A percentile compares a stretch with the other conserved stretches of the same genome.
Conservation (phyloP, 2,329 filamentous ascomycete species). For the Scortechinia acanthostroma region DNA sequence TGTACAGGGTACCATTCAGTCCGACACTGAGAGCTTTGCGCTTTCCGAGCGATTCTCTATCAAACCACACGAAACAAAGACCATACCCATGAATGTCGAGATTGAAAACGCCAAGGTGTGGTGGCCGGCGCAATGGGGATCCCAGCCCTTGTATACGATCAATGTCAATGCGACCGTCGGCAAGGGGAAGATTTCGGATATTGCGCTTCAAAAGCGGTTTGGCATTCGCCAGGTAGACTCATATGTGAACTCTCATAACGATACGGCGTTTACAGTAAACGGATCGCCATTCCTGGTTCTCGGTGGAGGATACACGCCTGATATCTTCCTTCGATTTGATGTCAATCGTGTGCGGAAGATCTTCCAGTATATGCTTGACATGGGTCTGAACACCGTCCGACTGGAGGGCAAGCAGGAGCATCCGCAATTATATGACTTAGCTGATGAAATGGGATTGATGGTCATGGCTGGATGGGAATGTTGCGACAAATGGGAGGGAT, state of each 20-base stretch:
- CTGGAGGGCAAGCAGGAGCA: constrained; percentile 62
- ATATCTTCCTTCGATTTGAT: constrained; percentile 55
- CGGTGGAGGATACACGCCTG: constrained; percentile 51
- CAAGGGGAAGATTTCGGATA: constrained; percentile 2
- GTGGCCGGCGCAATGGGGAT: constrained; percentile 56
- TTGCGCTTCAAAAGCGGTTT: constrained; percentile 26
- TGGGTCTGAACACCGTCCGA: constrained; percentile 56
- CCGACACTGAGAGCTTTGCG: constrained; percentile 15
- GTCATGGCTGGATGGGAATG: constrained; percentile 59
- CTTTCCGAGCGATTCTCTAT: constrained; percentile 26
- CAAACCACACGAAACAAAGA: constrained; percentile 25
- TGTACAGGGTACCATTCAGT: constrained; percentile 10
- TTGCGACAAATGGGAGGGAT: constrained; percentile 63
- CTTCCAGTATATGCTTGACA: constrained; percentile 44
- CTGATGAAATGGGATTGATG: constrained; percentile 53
- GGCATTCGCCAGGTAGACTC: constrained; percentile 47
- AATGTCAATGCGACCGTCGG: constrained; percentile 10
- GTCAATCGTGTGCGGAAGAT: constrained; percentile 34
- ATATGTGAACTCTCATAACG: constrained; percentile 38
- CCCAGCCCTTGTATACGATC: constrained; percentile 39
- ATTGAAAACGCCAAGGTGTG: constrained; percentile 40
- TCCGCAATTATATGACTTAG: constrained; percentile 47
- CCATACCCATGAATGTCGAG: constrained; percentile 24
- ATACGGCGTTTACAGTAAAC: constrained; percentile 48
- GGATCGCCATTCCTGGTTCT: constrained; percentile 48